Evolutionary conservation across 2,329 filamentous ascomycete genomes (phyloP), one percentile per base, ranked within the genome.

Genomic region (Penicillium crustosum): DNA sequence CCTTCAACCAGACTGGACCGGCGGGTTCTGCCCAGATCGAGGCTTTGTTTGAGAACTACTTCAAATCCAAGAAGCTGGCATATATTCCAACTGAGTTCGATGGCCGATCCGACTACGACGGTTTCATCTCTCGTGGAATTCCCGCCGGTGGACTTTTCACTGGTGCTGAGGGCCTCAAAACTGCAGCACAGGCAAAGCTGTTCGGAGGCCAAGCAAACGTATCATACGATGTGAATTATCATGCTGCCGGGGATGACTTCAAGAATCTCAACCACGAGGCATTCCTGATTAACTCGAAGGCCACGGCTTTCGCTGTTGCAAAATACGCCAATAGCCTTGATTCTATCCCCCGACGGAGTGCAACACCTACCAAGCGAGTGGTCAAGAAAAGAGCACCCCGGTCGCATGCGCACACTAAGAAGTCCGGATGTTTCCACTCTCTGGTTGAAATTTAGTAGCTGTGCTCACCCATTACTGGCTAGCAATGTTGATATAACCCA

Each of bases 91-190:
- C 89, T 29, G 83, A 85, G 2, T 93, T 94, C 64, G 88, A 91
- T 66, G 90, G 90, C 7, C 86, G 90, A 58, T 90, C 87, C 61
- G 90, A 94, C 74, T 93, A 93, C 66, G 88, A 87, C 50, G 87
- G 85, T 1, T 93, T 93, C 77, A 88, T 92, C 67, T 81, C 84
- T 36, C 81, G 84, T 55, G 87, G 87, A 3, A 91, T 93, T 42
- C 88, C 90, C 0, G 85, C 85, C 1, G 89, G 90, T 25, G 90
- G 90, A 31, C 85, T 93, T 60, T 89, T 89, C 54, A 91, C 89
- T 2, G 90, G 90, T 39, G 90, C 90, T 1, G 89, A 93, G 73
- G 88, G 83, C 13, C 73, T 90, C 75, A 93, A 92, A 83, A 91
- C 88, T 0, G 75, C 81, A 49, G 81, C 85, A 35, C 87, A 93